These are phyloP conservation scores for Lepidium africanum DNA, from an alignment of 345 rosid species.

Conservation along the genomic window DNA sequence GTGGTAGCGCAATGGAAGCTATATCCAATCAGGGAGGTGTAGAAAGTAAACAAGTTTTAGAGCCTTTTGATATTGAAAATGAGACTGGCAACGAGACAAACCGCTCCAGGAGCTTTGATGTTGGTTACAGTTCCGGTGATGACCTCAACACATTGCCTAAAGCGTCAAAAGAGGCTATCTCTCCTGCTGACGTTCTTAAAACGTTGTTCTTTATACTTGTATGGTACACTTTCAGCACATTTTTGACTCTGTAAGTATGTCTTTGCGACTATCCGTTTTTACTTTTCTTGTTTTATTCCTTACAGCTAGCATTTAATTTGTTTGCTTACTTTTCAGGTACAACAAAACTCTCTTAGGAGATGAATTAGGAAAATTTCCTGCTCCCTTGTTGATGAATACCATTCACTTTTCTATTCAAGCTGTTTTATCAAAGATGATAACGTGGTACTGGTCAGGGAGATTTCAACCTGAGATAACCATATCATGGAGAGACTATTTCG, in stretches of 20 bases:
- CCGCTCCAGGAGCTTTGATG: constrained; percentile 29
- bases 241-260: constrained; percentile 91
- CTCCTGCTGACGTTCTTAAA: constrained; percentile 73
- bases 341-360: constrained; percentile 95
- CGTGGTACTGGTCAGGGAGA: constrained; percentile 82
- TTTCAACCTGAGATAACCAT: constrained; percentile 53
- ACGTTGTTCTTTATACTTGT: constrained; percentile 90
- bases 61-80: constrained; percentile 43
- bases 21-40: constrained; percentile 25
- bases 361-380: constrained; percentile 92
- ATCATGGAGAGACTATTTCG: constrained; percentile 80
- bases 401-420: constrained; percentile 95
- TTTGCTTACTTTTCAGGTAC: constrained; percentile 44
- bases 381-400: constrained; percentile 95
- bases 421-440: constrained; percentile 60
- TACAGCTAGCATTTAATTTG: not conserved
- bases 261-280: not conserved
- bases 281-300: not conserved
- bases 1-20: constrained; percentile 24
- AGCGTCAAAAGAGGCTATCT: constrained; percentile 33
- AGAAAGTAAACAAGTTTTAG: constrained; percentile 35
- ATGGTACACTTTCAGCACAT: constrained; percentile 99
- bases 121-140: constrained; percentile 24
- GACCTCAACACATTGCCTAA: constrained; percentile 27
- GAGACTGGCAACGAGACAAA: constrained; percentile 32